phyloP scores from a whole-genome alignment of 2,329 filamentous ascomycete genomes.

The Dryadomyces quercus-mongolicae region DNA sequence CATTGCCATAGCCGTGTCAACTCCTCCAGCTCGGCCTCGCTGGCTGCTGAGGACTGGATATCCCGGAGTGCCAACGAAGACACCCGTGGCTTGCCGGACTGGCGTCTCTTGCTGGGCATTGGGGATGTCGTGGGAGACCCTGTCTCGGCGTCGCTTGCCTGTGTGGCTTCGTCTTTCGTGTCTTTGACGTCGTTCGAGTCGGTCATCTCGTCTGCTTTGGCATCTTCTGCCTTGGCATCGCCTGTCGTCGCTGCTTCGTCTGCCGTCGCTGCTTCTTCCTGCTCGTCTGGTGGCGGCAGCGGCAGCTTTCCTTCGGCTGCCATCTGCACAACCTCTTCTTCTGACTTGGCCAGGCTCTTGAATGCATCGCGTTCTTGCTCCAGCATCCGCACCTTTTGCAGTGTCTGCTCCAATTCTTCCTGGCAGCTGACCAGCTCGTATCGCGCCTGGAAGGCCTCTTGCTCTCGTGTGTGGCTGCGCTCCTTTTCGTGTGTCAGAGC shows the following conservation, averaged over 20 bases:
- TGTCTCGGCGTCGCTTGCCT: not conserved
- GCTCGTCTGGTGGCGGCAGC: conserved; percentile 36
- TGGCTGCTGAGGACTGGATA: conserved; percentile 41
- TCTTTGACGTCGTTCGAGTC: too few relatives aligned
- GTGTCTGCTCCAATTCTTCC: conserved; percentile 53
- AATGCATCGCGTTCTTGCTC: conserved; percentile 66
- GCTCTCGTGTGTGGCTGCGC: conserved; percentile 47
- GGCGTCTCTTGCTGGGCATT: conserved; percentile 49
- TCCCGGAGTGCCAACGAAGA: conserved; percentile 34
- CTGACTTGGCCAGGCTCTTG: conserved; percentile 59
- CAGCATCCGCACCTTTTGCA: conserved; percentile 50
- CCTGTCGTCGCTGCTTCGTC: conserved; percentile 25
- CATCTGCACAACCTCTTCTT: conserved; percentile 56
- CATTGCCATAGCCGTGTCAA: conserved; percentile 39
- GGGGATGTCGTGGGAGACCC: not conserved
- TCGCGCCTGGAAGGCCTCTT: conserved; percentile 56
- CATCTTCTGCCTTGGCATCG: not conserved
- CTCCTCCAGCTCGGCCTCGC: conserved; percentile 47
- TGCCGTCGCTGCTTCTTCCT: conserved; percentile 37
- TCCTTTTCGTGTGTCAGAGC: conserved; percentile 51
- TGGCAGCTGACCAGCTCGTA: conserved; percentile 53
- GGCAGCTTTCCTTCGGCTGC: conserved; percentile 61
- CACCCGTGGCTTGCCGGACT: conserved; percentile 30
- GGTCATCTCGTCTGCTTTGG: not conserved
- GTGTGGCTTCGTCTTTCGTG: too few relatives aligned